Base-by-base conservation (phyloP, 805 yeast genomes). In the Kluyveromyces wickerhamii region DNA sequence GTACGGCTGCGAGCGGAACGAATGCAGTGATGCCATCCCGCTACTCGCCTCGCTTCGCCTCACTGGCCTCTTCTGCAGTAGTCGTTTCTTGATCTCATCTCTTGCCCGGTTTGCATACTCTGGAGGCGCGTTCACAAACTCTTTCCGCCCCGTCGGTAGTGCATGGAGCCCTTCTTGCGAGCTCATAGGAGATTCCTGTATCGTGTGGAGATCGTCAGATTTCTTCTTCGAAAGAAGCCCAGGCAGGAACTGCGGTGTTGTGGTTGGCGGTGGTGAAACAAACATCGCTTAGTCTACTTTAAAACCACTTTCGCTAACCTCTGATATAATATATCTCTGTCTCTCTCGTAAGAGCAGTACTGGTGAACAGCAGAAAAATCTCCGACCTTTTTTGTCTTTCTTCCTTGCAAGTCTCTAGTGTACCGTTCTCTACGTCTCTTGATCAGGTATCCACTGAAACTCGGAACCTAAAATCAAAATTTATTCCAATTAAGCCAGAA, bases 31-130 rank as follows among this genome's bases (percentile, higher is more conserved):
- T 11, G 20, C 14, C 26, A 19, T 13, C 7, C 33, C 26, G 9
- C 33, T 12, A 5, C 19, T 4, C 6, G 33, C 21, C 8, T 3
- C 10, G 4, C 14, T 20, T 14, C 20, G 7, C 3, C 25, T 27
- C n/a, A 33, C 41, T 10, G 37, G 19, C 6, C 27, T 22, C 5
- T 35, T 20, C 14, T 43, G 43, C 17, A 53, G 37, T 18, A 58
- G 39, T 23, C 55, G 44, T 29, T 53, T 53, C 24, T 51, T 51
- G 35, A 59, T 57, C 30, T 57, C 60, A 29, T 47, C 47, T 39
- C 63, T 52, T 5, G 63, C 63, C 34, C 63, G 49, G 19, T 52
- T 49, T 8, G 59, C 52, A 37, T 54, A 58, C 29, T 58, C 61
- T 19, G 51, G 48, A 13, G 63, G 63, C 2, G 61, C 55, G 40